Percentiles rank a stretch among this genome's conserved stretches.
These are phyloP conservation scores for Trichophyton mentagrophytes DNA, from an alignment of 2,329 filamentous ascomycete genomes.

Conservation along the genomic window DNA sequence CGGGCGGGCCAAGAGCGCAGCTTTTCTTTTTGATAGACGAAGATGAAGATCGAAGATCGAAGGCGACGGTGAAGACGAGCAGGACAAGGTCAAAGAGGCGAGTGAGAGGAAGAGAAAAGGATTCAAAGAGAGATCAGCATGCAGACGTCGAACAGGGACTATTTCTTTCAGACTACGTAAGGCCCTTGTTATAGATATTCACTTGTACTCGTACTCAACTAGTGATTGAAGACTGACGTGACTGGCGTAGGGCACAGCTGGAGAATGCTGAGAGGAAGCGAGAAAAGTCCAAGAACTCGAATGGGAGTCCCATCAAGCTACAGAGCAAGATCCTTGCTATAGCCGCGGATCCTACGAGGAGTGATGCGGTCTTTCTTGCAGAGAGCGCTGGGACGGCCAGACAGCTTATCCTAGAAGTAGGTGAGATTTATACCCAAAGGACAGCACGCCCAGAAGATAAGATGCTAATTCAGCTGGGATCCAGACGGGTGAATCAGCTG, in stretches of 20 bases:
- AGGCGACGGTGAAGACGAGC: background rate
- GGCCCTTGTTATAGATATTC: constrained; percentile 23
- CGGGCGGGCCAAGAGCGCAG: background rate
- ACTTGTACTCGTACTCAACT: too few species aligned
- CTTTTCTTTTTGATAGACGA: background rate
- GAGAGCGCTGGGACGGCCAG: constrained; percentile 76
- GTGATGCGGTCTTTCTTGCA: constrained; percentile 58
- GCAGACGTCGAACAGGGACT: constrained; percentile 57
- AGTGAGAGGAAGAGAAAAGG: background rate
- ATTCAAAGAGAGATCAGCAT: constrained; percentile 37
- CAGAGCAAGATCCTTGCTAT: constrained; percentile 78
- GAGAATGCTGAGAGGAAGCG: constrained; percentile 49
- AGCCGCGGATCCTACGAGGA: constrained; percentile 51
- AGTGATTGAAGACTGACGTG: background rate
- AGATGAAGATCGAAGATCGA: background rate
- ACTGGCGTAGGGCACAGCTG: constrained; percentile 34
- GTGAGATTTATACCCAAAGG: constrained; percentile 25
- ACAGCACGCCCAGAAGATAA: constrained; percentile 2
- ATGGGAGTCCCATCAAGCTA: constrained; percentile 67
- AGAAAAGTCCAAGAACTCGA: constrained; percentile 63
- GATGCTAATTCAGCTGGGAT: background rate
- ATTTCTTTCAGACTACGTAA: constrained; percentile 91
- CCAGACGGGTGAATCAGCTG: constrained; percentile 35
- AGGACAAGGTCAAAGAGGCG: background rate
- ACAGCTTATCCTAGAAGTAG: constrained; percentile 61